Percentiles rank a stretch among this genome's conserved stretches.
phyloP scores from a whole-genome alignment of 2,329 filamentous ascomycete genomes.

The Cyphellophora europaea region DNA sequence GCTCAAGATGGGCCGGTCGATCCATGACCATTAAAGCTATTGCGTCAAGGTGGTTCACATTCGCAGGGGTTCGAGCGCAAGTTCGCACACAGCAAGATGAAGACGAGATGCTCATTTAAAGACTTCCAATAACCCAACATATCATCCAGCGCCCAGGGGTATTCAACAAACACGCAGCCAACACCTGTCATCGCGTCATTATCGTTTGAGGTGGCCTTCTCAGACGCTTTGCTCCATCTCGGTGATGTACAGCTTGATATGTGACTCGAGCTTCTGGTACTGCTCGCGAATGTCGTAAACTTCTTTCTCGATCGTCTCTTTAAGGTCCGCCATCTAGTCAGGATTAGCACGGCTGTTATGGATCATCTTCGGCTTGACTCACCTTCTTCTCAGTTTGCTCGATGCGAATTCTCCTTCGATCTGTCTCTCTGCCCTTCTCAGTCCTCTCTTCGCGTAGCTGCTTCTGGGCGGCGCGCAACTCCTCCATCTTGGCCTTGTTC shows the following conservation, averaged over 20 bases:
- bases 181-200: neutral
- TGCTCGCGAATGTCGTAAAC: conserved; percentile 84
- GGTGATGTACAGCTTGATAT: conserved; percentile 94
- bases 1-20: conserved; percentile 48
- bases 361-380: conserved; percentile 21
- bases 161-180: no score
- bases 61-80: conserved; percentile 28
- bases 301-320: conserved; percentile 94
- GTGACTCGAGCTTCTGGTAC: conserved; percentile 94
- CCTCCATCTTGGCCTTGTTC: conserved; percentile 83
- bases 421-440: conserved; percentile 85
- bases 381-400: conserved; percentile 99
- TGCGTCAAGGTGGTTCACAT: conserved; percentile 57
- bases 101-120: conserved; percentile 10
- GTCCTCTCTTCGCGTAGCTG: conserved; percentile 74
- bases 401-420: conserved; percentile 82
- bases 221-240: conserved; percentile 90
- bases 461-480: conserved; percentile 69
- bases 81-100: conserved; percentile 20
- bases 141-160: conserved; percentile 20
- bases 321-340: conserved; percentile 83
- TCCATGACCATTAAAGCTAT: conserved; percentile 50
- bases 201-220: neutral
- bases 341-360: conserved; percentile 15
- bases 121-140: neutral